A percentile compares a stretch with the other conserved stretches of the same genome.
These are phyloP conservation scores for Scedosporium boydii DNA, from an alignment of 2,329 filamentous ascomycete genomes.

Conservation along the genomic window DNA sequence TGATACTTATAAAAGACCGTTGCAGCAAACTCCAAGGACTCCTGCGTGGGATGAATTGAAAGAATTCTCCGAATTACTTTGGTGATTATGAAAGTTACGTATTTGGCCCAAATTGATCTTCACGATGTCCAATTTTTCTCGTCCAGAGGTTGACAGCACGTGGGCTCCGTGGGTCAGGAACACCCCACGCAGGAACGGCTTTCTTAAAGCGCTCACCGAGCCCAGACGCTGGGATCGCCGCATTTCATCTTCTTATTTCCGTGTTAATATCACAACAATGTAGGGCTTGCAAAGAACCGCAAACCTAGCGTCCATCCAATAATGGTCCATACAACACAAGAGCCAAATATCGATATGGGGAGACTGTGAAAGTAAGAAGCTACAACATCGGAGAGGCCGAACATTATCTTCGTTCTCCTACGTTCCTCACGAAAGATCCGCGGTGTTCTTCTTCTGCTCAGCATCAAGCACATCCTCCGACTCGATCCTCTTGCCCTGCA, in stretches of 20 bases:
- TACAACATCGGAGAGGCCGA: not conserved
- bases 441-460: not conserved
- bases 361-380: not conserved
- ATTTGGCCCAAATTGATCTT: not conserved
- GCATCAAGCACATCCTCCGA: slow-evolving; percentile 65
- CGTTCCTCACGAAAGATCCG: not conserved
- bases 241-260: not conserved
- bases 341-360: not conserved
- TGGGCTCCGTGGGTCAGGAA: not conserved
- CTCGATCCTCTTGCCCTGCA: slow-evolving; percentile 60
- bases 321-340: too few species aligned
- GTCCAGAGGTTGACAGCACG: slow-evolving; percentile 1
- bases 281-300: not conserved
- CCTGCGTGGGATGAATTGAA: not conserved
- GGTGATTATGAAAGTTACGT: not conserved
- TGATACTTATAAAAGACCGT: too few species aligned
- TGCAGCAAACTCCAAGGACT: not conserved
- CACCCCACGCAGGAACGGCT: not conserved
- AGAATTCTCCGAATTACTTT: not conserved
- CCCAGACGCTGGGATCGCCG: not conserved
- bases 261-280: not conserved
- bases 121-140: not conserved
- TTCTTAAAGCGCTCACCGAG: slow-evolving; percentile 2
- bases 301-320: too few species aligned
- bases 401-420: not conserved